phyloP scores from a whole-genome alignment of 2,329 filamentous ascomycete genomes.

The Eurotiales sp. region DNA sequence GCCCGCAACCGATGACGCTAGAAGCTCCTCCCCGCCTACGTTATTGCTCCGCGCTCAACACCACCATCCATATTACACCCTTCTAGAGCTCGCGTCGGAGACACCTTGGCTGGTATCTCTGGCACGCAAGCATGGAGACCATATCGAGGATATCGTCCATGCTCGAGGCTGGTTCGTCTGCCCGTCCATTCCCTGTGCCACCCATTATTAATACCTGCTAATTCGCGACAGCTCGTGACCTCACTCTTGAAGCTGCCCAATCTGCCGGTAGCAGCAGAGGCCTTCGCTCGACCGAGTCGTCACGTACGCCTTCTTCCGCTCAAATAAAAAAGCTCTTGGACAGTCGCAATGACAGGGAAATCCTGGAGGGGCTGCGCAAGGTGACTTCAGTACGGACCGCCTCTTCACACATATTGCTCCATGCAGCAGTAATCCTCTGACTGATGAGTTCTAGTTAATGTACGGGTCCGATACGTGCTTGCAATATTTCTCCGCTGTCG shows the following conservation, averaged over 20 bases:
- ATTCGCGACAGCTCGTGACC: slow-evolving; percentile 70
- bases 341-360: slow-evolving; percentile 86
- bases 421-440: no score
- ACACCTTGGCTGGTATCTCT: slow-evolving; percentile 17
- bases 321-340: slow-evolving; percentile 95
- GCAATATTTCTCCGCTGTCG: slow-evolving; percentile 92
- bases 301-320: slow-evolving; percentile 66
- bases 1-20: slow-evolving; percentile 5
- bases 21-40: neutral
- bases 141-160: slow-evolving; percentile 90
- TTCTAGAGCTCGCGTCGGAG: slow-evolving; percentile 1
- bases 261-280: slow-evolving; percentile 62
- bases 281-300: slow-evolving; percentile 54
- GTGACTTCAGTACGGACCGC: slow-evolving; percentile 76
- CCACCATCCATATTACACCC: neutral
- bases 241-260: slow-evolving; percentile 94
- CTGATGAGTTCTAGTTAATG: slow-evolving; percentile 69
- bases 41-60: no score
- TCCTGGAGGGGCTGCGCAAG: slow-evolving; percentile 83
- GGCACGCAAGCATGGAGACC: slow-evolving; percentile 79
- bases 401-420: no score
- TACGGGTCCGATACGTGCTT: slow-evolving; percentile 85
- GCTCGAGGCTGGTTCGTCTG: slow-evolving; percentile 77
- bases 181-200: slow-evolving; percentile 3
- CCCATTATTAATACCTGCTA: neutral